Conservation (phyloP, 768 basidiomycete species). For the Erythrobasidium yunnanense region DNA sequence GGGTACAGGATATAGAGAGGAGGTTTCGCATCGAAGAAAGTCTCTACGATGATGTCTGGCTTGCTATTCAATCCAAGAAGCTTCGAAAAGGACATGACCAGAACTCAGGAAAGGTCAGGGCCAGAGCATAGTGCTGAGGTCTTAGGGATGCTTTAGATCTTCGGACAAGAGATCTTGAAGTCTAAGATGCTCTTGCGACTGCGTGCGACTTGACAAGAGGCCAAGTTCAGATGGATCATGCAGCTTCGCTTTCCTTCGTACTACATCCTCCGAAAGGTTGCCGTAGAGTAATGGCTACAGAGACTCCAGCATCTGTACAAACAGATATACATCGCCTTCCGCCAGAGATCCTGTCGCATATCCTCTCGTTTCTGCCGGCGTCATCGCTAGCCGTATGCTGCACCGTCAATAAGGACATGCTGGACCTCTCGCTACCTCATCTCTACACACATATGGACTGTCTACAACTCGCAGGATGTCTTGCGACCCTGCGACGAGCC, state of each 20-base stretch:
- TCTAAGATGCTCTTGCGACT: too few species aligned
- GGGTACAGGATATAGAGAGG: constrained; percentile 9
- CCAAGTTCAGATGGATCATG: too few species aligned
- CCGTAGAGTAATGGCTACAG: background rate
- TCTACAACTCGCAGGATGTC: background rate
- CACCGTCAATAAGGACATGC: background rate
- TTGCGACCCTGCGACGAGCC: background rate
- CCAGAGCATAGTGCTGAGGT: too few species aligned
- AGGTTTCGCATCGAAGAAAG: constrained; percentile 9
- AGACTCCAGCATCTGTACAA: background rate
- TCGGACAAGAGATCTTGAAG: too few species aligned
- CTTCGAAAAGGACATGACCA: too few species aligned
- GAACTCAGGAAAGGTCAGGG: too few species aligned
- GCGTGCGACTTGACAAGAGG: too few species aligned
- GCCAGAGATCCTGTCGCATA: background rate
- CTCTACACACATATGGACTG: background rate
- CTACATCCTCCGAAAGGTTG: too few species aligned
- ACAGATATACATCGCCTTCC: background rate
- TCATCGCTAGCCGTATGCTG: background rate
- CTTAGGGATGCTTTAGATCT: too few species aligned
- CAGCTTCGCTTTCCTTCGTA: too few species aligned
- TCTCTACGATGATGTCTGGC: background rate
- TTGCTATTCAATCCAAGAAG: too few species aligned
- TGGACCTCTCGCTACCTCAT: background rate
- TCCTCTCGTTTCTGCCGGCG: background rate